Evolutionary conservation across 2,329 filamentous ascomycete genomes (phyloP).

Genomic region (Cercospora sp.): DNA sequence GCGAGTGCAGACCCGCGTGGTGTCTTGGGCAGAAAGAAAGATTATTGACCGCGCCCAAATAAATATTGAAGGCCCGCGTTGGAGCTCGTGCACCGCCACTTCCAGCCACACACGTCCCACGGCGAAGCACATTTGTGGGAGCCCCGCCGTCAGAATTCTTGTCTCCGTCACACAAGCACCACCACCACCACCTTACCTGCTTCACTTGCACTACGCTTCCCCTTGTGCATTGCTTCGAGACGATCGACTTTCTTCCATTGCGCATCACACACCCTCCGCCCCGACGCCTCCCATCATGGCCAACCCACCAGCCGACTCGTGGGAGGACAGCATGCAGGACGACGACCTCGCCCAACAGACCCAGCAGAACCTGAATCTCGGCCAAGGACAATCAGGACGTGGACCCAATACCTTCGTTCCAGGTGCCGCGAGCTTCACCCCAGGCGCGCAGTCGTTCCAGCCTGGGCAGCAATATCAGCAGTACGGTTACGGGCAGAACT

Average conservation of each 20-base stretch:
- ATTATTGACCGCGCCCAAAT: not conserved
- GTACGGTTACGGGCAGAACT: slow-evolving; percentile 43
- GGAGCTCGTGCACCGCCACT: not conserved
- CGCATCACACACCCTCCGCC: not conserved
- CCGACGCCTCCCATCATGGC: slow-evolving; percentile 27
- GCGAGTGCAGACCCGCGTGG: not conserved
- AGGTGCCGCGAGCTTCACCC: slow-evolving; percentile 41
- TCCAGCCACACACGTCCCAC: not conserved
- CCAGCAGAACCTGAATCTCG: slow-evolving; percentile 41
- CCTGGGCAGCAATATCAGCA: slow-evolving; percentile 37
- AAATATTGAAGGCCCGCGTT: not conserved
- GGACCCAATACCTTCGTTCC: slow-evolving; percentile 35
- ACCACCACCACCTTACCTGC: not conserved
- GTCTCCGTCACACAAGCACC: not conserved
- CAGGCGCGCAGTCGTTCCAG: slow-evolving; percentile 39
- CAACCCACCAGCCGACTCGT: slow-evolving; percentile 61
- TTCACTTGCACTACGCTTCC: not conserved
- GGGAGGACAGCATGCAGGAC: slow-evolving; percentile 61
- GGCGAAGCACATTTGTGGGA: not conserved
- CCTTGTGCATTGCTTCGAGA: not conserved
- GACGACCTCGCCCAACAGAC: slow-evolving; percentile 42
- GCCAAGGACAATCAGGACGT: slow-evolving; percentile 28
- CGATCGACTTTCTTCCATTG: not conserved
- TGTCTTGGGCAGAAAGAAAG: not conserved
- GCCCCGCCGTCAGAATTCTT: not conserved